Evolutionary conservation across 305 asterid genomes (phyloP).

Genomic region (Fraxinus greggii): DNA sequence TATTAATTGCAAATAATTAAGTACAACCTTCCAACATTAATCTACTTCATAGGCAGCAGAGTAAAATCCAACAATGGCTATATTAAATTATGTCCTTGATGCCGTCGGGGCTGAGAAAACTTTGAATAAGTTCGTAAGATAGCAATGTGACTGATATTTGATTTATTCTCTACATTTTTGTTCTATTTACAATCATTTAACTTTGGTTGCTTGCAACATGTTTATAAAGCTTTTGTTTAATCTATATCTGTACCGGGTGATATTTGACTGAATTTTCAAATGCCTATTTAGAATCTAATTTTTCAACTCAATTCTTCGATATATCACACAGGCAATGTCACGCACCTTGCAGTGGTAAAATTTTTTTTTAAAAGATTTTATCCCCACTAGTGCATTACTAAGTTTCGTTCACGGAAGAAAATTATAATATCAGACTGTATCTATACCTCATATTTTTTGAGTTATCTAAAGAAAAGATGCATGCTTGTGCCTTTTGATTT

Average conservation of each 20-base stretch:
- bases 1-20: not conserved
- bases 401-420: not conserved
- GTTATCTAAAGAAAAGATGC: not conserved
- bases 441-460: not conserved
- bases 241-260: not conserved
- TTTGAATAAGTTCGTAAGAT: not conserved
- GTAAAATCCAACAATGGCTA: not conserved
- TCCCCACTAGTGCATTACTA: not conserved
- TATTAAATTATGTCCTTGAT: not conserved
- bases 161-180: slow-evolving; percentile 8
- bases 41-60: not conserved
- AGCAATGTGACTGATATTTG: slow-evolving; percentile 2
- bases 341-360: not conserved
- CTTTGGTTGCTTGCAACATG: not conserved
- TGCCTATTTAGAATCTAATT: not conserved
- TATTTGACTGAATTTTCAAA: not conserved
- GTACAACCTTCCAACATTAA: not conserved
- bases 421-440: not conserved
- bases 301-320: not conserved
- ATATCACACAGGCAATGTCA: not conserved
- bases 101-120: not conserved
- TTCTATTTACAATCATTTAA: slow-evolving; percentile 7
- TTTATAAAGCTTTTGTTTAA: not conserved
- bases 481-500: not conserved
- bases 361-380: not conserved